Conservation (phyloP, 805 yeast genomes). For the Schwanniomyces sp. region DNA sequence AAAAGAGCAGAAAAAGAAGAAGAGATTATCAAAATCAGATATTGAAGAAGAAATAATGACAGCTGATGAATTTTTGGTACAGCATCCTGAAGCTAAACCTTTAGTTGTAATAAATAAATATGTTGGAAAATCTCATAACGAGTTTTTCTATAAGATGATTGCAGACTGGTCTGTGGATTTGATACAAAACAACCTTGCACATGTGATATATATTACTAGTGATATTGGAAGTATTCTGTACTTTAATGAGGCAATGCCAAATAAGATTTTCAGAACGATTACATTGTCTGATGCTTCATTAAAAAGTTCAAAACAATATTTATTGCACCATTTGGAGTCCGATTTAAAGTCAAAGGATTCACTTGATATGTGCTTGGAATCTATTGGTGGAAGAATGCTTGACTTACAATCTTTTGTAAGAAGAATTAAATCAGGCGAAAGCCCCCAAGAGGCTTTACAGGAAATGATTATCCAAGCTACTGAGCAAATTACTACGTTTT, state of each 20-base stretch:
- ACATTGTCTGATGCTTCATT: slow-evolving; percentile 79
- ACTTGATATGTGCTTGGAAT: slow-evolving; percentile 61
- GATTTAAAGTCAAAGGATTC: slow-evolving; percentile 23
- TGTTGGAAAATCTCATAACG: slow-evolving; percentile 56
- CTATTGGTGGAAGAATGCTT: slow-evolving; percentile 92
- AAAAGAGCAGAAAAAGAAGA: slow-evolving; percentile 16
- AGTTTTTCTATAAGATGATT: slow-evolving; percentile 67
- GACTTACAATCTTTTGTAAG: slow-evolving; percentile 90
- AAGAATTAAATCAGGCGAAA: slow-evolving; percentile 85
- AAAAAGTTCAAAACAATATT: slow-evolving; percentile 68
- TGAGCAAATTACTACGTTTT: slow-evolving; percentile 84
- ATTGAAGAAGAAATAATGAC: slow-evolving; percentile 40
- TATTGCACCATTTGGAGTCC: slow-evolving; percentile 51
- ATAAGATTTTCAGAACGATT: slow-evolving; percentile 77
- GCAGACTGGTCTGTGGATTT: slow-evolving; percentile 89
- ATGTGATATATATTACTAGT: slow-evolving; percentile 83
- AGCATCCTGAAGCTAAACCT: slow-evolving; percentile 83
- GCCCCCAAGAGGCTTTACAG: slow-evolving; percentile 68
- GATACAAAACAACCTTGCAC: slow-evolving; percentile 78
- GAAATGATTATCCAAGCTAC: slow-evolving; percentile 85
- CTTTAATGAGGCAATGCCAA: slow-evolving; percentile 74
- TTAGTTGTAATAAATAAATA: slow-evolving; percentile 81
- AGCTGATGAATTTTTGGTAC: slow-evolving; percentile 81
- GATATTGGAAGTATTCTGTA: slow-evolving; percentile 76
- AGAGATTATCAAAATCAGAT: slow-evolving; percentile 7